Conservation (phyloP, 169 alveolate genomes). For the Eimeria falciformis region DNA sequence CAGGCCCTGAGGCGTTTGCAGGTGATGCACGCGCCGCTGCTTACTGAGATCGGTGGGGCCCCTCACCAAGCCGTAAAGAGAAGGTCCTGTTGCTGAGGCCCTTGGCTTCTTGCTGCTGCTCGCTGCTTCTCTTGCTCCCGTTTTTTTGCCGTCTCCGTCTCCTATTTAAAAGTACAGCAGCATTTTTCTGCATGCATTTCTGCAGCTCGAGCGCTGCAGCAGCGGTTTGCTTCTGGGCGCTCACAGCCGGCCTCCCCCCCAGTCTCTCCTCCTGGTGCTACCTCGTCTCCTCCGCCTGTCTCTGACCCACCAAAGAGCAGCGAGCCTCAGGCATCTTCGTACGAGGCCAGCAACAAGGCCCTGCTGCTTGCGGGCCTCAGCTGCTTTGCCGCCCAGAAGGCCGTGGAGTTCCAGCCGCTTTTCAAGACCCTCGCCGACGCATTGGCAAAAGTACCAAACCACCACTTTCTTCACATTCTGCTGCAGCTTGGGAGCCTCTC, state of each 20-base stretch:
- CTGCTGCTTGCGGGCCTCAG: background rate
- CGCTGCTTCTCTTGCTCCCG: background rate
- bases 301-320: no score
- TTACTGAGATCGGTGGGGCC: conserved; percentile 31
- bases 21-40: conserved; percentile 39
- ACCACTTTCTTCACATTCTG: background rate
- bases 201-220: conserved; percentile 61
- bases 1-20: conserved; percentile 52
- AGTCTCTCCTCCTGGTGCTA: background rate
- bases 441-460: background rate
- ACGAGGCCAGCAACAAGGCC: no score
- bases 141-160: background rate
- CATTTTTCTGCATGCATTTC: background rate
- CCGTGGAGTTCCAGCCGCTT: conserved; percentile 23
- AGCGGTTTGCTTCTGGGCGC: background rate
- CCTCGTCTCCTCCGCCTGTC: no score
- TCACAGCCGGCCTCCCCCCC: background rate
- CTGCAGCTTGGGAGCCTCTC: background rate
- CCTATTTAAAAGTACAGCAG: background rate
- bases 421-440: conserved; percentile 36
- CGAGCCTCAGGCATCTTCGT: no score
- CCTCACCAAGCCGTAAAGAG: no score
- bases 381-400: conserved; percentile 45
- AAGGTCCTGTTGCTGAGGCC: no score
- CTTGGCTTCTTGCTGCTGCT: background rate